phyloP scores from a whole-genome alignment of 2,329 filamentous ascomycete genomes.

The Acarospora socialis region DNA sequence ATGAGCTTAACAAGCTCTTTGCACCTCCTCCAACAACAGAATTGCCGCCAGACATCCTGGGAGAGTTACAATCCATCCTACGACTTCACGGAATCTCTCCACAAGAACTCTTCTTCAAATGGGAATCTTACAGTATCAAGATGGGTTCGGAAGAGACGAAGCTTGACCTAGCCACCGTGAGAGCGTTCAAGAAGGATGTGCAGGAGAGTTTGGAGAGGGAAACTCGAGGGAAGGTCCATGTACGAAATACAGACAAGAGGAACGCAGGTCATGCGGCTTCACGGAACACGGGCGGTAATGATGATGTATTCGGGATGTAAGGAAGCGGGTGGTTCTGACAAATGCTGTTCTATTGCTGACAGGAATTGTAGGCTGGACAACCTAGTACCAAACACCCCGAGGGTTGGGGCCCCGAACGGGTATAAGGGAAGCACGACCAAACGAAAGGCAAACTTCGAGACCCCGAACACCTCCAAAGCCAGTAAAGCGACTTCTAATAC shows the following conservation, averaged over 20 bases:
- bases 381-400: slow-evolving; percentile 48
- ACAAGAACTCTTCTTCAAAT: slow-evolving; percentile 93
- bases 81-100: slow-evolving; percentile 65
- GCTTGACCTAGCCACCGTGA: slow-evolving; percentile 54
- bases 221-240: slow-evolving; percentile 50
- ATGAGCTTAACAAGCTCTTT: slow-evolving; percentile 47
- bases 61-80: slow-evolving; percentile 74
- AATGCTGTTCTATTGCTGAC: slow-evolving; percentile 14
- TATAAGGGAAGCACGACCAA: slow-evolving; percentile 18
- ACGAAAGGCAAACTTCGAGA: slow-evolving; percentile 34
- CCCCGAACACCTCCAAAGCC: slow-evolving; percentile 28
- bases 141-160: slow-evolving; percentile 70
- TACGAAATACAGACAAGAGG: slow-evolving; percentile 50
- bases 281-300: slow-evolving; percentile 41
- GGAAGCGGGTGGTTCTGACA: slow-evolving; percentile 14
- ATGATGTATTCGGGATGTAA: slow-evolving; percentile 74
- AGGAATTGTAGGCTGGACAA: slow-evolving; percentile 44
- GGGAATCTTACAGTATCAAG: slow-evolving; percentile 95
- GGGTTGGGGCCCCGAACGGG: slow-evolving; percentile 24
- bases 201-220: slow-evolving; percentile 72
- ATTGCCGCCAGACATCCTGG: slow-evolving; percentile 62
- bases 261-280: slow-evolving; percentile 42
- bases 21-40: slow-evolving; percentile 37
- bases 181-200: slow-evolving; percentile 72
- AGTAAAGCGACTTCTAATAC: slow-evolving; percentile 32